Conservation (phyloP, 805 yeast genomes). For the Sugiyamaella floridensis region DNA sequence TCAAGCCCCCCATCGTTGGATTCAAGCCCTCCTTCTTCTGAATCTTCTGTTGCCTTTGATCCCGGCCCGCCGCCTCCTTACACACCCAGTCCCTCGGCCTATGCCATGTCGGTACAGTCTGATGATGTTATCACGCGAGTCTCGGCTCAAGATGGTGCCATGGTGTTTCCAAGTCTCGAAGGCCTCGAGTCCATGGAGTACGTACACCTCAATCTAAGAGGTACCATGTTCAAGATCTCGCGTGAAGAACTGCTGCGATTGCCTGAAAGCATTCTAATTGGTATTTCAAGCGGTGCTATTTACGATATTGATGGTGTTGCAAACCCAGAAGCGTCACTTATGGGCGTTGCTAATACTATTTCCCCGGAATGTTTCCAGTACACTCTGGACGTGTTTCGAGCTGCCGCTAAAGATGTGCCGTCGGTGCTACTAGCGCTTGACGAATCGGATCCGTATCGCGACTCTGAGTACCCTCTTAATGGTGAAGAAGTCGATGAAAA, state of each 20-base stretch:
- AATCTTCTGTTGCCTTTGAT: not conserved
- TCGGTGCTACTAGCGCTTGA: conserved; percentile 1
- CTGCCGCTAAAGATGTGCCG: conserved; percentile 55
- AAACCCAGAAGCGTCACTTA: not conserved
- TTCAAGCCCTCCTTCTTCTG: not conserved
- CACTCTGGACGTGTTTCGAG: conserved; percentile 62
- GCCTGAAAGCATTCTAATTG: conserved; percentile 82
- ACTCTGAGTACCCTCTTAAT: conserved; percentile 21
- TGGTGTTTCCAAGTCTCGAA: not conserved
- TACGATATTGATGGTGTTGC: conserved; percentile 70
- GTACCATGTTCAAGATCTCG: conserved; percentile 63
- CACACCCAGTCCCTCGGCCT: conserved; percentile 18
- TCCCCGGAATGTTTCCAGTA: conserved; percentile 83
- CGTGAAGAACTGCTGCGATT: conserved; percentile 85
- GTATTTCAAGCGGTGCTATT: conserved; percentile 87
- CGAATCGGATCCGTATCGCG: not conserved
- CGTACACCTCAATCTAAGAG: conserved; percentile 74
- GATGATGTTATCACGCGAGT: conserved; percentile 64
- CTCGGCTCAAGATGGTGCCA: conserved; percentile 19
- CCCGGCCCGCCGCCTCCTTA: conserved; percentile 23
- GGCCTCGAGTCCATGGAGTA: conserved; percentile 38
- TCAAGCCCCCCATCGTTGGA: not conserved
- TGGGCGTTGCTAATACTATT: conserved; percentile 57
- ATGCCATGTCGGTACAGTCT: conserved; percentile 21
- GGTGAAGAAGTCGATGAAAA: conserved; percentile 10